Evolutionary conservation across 345 rosid species (phyloP).

Genomic region (Corchorus olitorius): DNA sequence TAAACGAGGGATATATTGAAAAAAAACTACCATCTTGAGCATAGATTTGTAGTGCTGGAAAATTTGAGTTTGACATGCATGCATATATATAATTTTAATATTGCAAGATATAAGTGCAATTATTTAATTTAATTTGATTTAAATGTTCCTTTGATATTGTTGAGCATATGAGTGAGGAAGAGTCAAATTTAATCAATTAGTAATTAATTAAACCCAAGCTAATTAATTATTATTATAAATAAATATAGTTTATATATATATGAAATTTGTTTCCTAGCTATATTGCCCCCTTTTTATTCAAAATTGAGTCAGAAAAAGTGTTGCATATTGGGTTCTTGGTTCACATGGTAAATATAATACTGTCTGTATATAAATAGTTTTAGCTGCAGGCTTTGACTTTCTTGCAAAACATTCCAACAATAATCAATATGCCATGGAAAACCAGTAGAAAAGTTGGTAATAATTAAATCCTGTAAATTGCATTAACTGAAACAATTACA

Average conservation of each 20-base stretch:
- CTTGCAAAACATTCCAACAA: neutral
- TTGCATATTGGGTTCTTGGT: neutral
- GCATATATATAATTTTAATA: too few relatives aligned
- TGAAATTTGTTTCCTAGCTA: neutral
- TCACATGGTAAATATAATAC: neutral
- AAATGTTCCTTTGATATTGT: too few relatives aligned
- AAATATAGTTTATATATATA: neutral
- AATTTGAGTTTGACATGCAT: too few relatives aligned
- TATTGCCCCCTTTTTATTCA: neutral
- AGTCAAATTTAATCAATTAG: neutral
- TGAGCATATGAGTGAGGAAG: too few relatives aligned
- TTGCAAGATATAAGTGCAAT: too few relatives aligned
- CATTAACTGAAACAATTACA: too few relatives aligned
- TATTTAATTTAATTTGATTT: too few relatives aligned
- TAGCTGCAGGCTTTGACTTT: neutral
- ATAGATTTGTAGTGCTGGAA: too few relatives aligned
- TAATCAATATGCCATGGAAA: neutral
- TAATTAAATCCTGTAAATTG: neutral
- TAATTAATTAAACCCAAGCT: neutral
- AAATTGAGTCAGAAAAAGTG: neutral
- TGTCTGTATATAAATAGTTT: neutral
- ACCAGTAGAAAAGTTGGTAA: slow-evolving; percentile 6
- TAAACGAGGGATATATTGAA: too few relatives aligned
- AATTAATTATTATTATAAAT: neutral
- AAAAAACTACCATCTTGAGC: too few relatives aligned